Percentiles rank a stretch among this genome's conserved stretches.
These are phyloP conservation scores for Sindora glabra DNA, from an alignment of 306 rosid genomes.

Conservation along the genomic window DNA sequence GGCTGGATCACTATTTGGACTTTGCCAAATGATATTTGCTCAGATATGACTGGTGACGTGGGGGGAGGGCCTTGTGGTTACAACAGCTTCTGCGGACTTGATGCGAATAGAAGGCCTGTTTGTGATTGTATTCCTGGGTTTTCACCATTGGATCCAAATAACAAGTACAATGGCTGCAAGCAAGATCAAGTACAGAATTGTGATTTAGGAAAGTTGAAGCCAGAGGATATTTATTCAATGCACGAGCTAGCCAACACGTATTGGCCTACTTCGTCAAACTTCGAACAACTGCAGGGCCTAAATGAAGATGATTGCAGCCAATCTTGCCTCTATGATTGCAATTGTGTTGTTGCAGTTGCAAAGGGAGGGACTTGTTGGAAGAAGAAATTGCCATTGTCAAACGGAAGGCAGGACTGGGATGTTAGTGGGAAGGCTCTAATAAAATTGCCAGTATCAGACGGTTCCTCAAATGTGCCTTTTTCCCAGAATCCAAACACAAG, in stretches of 20 bases:
- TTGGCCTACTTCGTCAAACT: constrained; percentile 28
- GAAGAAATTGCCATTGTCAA: constrained; percentile 39
- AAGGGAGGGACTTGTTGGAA: constrained; percentile 22
- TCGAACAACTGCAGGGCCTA: not conserved
- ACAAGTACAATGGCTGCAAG: constrained; percentile 17
- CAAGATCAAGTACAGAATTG: constrained; percentile 18
- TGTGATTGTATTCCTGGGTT: constrained; percentile 23
- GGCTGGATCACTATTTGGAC: not conserved
- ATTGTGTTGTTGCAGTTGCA: constrained; percentile 23
- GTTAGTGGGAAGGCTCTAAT: constrained; percentile 1
- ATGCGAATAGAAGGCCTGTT: constrained; percentile 9
- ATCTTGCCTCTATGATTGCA: constrained; percentile 24
- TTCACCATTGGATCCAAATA: constrained; percentile 14
- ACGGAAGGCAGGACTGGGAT: constrained; percentile 18
- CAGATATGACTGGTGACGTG: accelerated
- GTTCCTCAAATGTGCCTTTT: not conserved
- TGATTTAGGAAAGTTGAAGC: not conserved
- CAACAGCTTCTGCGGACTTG: constrained; percentile 23
- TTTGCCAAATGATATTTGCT: constrained; percentile 4
- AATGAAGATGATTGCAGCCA: constrained; percentile 10
- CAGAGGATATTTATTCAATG: not conserved
- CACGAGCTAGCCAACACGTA: constrained; percentile 2
- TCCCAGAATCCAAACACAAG: not conserved
- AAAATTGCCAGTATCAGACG: not conserved
- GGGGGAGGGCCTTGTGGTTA: constrained; percentile 35